Evolutionary conservation across 2,329 filamentous ascomycete genomes (phyloP).

Genomic region (Aspergillus sp.): DNA sequence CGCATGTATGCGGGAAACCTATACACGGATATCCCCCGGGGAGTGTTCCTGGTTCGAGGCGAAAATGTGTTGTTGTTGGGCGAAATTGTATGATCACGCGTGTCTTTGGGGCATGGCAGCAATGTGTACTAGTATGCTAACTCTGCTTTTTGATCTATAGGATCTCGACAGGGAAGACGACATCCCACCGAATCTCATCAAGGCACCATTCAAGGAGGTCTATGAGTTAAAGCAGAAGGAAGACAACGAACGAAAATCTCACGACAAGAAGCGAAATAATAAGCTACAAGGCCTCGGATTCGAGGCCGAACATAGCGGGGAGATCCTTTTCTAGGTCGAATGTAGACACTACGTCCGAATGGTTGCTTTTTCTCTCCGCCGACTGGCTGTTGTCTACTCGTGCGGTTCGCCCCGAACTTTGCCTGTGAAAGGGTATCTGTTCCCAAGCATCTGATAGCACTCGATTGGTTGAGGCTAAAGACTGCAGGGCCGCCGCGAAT

Average conservation of each 20-base stretch:
- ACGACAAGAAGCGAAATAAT: slow-evolving; percentile 70
- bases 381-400: neutral
- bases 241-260: slow-evolving; percentile 66
- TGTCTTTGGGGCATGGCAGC: neutral
- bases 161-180: slow-evolving; percentile 96
- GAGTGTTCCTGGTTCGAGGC: slow-evolving; percentile 87
- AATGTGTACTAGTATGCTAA: slow-evolving; percentile 4
- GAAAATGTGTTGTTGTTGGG: slow-evolving; percentile 96
- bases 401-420: slow-evolving; percentile 1
- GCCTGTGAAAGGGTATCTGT: neutral
- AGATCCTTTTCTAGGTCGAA: slow-evolving; percentile 66
- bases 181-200: slow-evolving; percentile 66
- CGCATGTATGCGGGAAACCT: slow-evolving; percentile 73
- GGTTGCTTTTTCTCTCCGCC: slow-evolving; percentile 5
- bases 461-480: slow-evolving; percentile 1
- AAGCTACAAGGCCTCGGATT: slow-evolving; percentile 79
- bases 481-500: neutral
- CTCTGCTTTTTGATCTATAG: slow-evolving; percentile 30
- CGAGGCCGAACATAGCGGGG: slow-evolving; percentile 79
- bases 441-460: neutral
- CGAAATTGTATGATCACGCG: slow-evolving; percentile 64
- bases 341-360: neutral
- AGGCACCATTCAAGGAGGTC: slow-evolving; percentile 68
- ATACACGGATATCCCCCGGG: slow-evolving; percentile 81
- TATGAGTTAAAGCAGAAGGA: slow-evolving; percentile 71